Conservation (phyloP, 352 stramenopile genomes). For the Globisporangium barbulae region DNA sequence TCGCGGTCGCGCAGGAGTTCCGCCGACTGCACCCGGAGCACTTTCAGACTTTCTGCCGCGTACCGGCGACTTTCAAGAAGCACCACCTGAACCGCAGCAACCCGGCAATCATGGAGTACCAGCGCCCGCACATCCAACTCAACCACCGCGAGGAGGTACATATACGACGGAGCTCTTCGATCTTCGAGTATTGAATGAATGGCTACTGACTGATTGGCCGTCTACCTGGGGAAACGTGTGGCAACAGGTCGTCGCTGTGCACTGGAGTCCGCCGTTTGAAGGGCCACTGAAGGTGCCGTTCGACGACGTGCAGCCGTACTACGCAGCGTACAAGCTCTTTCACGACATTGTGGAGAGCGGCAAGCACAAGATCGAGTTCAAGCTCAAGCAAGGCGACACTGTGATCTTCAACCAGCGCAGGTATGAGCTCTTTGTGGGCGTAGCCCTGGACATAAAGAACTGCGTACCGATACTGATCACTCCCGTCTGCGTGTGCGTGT, state of each 20-base stretch:
- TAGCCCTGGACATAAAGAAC: not conserved
- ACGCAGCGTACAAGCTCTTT: slow-evolving; percentile 80
- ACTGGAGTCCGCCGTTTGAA: slow-evolving; percentile 95
- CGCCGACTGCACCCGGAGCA: slow-evolving; percentile 55
- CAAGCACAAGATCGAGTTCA: slow-evolving; percentile 72
- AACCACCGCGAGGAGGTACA: slow-evolving; percentile 78
- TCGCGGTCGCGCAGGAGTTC: slow-evolving; percentile 71
- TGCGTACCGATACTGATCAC: no score
- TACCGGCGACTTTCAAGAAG: slow-evolving; percentile 95
- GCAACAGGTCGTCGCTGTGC: slow-evolving; percentile 77
- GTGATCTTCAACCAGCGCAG: slow-evolving; percentile 86
- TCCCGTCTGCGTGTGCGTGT: not conserved
- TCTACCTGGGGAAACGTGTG: not conserved
- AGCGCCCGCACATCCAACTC: slow-evolving; percentile 91
- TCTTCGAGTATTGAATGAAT: not conserved
- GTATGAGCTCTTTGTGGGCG: slow-evolving; percentile 15
- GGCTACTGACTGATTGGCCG: not conserved
- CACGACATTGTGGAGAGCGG: slow-evolving; percentile 76
- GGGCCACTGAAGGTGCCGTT: slow-evolving; percentile 84
- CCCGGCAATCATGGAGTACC: slow-evolving; percentile 91
- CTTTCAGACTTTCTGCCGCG: slow-evolving; percentile 73
- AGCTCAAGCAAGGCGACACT: slow-evolving; percentile 71
- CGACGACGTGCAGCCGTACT: slow-evolving; percentile 72
- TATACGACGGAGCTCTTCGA: not conserved
- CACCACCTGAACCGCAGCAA: slow-evolving; percentile 85